These are phyloP conservation scores for Colletotrichum tabaci DNA, from an alignment of 2,329 filamentous ascomycete genomes.

Conservation along the genomic window DNA sequence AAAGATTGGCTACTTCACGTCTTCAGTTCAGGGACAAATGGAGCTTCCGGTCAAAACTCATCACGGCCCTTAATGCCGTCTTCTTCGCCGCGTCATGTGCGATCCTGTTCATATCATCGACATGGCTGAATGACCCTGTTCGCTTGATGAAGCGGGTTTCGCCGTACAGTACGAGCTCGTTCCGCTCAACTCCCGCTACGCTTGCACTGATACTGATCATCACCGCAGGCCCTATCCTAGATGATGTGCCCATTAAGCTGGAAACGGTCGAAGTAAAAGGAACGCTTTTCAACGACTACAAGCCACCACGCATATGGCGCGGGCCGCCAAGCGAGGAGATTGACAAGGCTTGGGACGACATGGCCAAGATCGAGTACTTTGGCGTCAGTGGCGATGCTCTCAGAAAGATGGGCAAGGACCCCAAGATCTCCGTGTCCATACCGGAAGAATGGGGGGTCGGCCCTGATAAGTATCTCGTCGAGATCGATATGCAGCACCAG, in stretches of 20 bases:
- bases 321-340: conserved; percentile 43
- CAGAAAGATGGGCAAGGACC: conserved; percentile 38
- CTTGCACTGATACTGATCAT: neutral
- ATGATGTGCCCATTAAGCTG: conserved; percentile 22
- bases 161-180: conserved; percentile 19
- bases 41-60: conserved; percentile 16
- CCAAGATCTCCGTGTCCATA: conserved; percentile 30
- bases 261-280: conserved; percentile 35
- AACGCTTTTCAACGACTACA: conserved; percentile 44
- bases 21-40: neutral
- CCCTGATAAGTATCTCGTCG: conserved; percentile 29
- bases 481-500: conserved; percentile 39
- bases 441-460: conserved; percentile 39
- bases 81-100: conserved; percentile 27
- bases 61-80: conserved; percentile 11
- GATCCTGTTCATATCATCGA: conserved; percentile 21
- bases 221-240: conserved; percentile 24
- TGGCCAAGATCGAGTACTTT: conserved; percentile 36
- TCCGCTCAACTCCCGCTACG: fast-evolving
- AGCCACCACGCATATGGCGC: conserved; percentile 49
- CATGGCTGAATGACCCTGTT: conserved; percentile 27
- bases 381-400: conserved; percentile 32
- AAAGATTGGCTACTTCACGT: neutral
- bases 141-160: conserved; percentile 33
- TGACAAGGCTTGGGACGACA: conserved; percentile 45